These are phyloP conservation scores for Penicillium occitanis DNA, from an alignment of 2,329 filamentous ascomycete species.

Conservation along the genomic window DNA sequence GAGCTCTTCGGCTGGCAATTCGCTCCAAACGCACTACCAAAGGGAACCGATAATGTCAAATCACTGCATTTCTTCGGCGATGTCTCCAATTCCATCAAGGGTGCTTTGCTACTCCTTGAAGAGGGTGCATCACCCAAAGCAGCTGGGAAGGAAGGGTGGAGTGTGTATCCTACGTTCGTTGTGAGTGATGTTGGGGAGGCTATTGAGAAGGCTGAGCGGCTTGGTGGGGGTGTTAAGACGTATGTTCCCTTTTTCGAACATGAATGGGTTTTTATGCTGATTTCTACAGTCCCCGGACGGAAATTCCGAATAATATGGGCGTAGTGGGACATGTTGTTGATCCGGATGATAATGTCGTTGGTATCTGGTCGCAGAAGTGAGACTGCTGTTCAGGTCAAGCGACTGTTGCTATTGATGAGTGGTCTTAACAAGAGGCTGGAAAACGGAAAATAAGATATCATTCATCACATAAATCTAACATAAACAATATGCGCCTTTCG, in stretches of 20 bases:
- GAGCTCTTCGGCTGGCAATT: conserved; percentile 17
- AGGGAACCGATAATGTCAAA: conserved; percentile 13
- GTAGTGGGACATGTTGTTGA: conserved; percentile 17
- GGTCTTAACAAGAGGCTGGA: neutral
- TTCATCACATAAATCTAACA: conserved; percentile 13
- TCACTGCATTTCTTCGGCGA: conserved; percentile 18
- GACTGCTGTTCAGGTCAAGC: neutral
- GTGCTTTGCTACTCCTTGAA: conserved; percentile 18
- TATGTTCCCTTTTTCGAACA: neutral
- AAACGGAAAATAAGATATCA: neutral
- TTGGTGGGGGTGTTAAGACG: conserved; percentile 15
- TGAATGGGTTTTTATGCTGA: conserved; percentile 8
- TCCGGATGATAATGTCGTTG: conserved; percentile 12
- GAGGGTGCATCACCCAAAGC: conserved; percentile 5
- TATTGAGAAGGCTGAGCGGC: conserved; percentile 6
- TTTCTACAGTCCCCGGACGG: conserved; percentile 10
- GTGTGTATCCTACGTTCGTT: conserved; percentile 11
- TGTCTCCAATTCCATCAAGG: conserved; percentile 14
- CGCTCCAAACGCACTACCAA: neutral
- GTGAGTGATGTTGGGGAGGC: conserved; percentile 16
- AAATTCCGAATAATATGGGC: conserved; percentile 15
- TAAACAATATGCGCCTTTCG: conserved; percentile 15
- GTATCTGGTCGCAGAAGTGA: conserved; percentile 17
- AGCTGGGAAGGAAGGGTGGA: conserved; percentile 15
- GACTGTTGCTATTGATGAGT: neutral